Conservation (phyloP, 495 filamentous ascomycete genomes). For the Saxispiralis lemnorum region DNA sequence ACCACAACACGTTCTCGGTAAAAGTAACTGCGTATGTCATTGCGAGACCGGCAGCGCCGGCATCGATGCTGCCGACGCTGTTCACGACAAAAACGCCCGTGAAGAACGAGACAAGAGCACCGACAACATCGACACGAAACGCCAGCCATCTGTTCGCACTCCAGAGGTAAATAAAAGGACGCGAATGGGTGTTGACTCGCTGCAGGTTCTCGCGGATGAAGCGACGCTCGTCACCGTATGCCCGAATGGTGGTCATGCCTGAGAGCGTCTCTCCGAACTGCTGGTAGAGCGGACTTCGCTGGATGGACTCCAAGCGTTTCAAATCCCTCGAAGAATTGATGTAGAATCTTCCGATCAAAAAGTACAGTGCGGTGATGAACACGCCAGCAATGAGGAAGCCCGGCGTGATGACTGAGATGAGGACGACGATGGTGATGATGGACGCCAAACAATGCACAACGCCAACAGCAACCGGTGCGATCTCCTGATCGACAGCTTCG, state of each 20-base stretch:
- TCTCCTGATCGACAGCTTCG: constrained; percentile 88
- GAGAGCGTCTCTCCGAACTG: constrained; percentile 94
- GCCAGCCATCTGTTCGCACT: constrained; percentile 94
- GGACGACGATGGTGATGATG: constrained; percentile 70
- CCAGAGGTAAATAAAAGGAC: constrained; percentile 94
- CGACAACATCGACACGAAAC: constrained; percentile 76
- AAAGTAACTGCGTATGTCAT: constrained; percentile 97
- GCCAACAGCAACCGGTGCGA: constrained; percentile 74
- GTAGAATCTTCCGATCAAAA: constrained; percentile 72
- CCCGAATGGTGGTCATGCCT: constrained; percentile 93
- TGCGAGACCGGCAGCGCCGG: constrained; percentile 86
- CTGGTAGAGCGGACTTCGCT: constrained; percentile 89
- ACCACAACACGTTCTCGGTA: constrained; percentile 92
- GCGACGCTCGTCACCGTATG: constrained; percentile 83
- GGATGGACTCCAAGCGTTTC: constrained; percentile 86
- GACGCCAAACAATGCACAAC: constrained; percentile 52
- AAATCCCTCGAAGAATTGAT: constrained; percentile 79
- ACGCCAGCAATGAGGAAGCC: constrained; percentile 75
- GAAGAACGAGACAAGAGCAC: constrained; percentile 85
- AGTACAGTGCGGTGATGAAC: constrained; percentile 72
- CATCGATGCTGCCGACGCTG: constrained; percentile 70
- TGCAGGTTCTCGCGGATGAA: constrained; percentile 87
- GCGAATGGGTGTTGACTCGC: constrained; percentile 74
- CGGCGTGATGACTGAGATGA: constrained; percentile 88
- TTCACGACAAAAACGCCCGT: constrained; percentile 80